Percentiles rank a stretch among this genome's conserved stretches.
Evolutionary conservation across 192 early-diverging fungal species (phyloP).

Genomic region (Piromyces finnis): DNA sequence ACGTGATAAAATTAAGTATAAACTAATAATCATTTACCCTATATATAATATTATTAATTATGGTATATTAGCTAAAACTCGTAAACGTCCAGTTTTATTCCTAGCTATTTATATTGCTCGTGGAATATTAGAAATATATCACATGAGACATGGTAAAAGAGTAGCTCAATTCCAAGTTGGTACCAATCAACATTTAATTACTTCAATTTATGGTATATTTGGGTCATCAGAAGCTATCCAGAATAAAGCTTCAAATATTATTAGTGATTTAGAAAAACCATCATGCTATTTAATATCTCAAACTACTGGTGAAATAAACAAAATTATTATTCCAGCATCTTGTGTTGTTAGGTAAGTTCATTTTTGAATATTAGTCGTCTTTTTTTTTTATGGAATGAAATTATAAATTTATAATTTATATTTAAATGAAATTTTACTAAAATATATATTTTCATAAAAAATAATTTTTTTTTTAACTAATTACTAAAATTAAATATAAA

Average conservation of each 20-base stretch:
- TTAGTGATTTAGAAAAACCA: not conserved
- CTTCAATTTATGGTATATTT: conserved; percentile 16
- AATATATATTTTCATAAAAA: no score
- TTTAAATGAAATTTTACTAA: no score
- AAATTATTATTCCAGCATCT: not conserved
- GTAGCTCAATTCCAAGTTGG: conserved; percentile 38
- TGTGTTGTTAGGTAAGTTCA: not conserved
- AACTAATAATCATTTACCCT: no score
- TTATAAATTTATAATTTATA: no score
- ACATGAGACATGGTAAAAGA: conserved; percentile 36
- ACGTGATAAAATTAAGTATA: no score
- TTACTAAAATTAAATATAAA: no score
- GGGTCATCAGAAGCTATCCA: conserved; percentile 6
- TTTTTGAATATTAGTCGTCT: no score
- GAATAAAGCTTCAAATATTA: not conserved
- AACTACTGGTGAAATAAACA: not conserved
- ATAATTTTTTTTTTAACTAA: no score
- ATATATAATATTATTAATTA: no score
- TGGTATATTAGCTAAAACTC: not conserved
- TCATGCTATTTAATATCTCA: not conserved
- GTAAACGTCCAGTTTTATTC: conserved; percentile 19
- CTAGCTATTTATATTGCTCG: conserved; percentile 44
- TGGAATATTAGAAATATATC: conserved; percentile 44
- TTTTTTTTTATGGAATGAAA: no score
- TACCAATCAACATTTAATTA: conserved; percentile 27